phyloP scores from a whole-genome alignment of 2,329 filamentous ascomycete species.

The Coccinonectria pachysandricola region DNA sequence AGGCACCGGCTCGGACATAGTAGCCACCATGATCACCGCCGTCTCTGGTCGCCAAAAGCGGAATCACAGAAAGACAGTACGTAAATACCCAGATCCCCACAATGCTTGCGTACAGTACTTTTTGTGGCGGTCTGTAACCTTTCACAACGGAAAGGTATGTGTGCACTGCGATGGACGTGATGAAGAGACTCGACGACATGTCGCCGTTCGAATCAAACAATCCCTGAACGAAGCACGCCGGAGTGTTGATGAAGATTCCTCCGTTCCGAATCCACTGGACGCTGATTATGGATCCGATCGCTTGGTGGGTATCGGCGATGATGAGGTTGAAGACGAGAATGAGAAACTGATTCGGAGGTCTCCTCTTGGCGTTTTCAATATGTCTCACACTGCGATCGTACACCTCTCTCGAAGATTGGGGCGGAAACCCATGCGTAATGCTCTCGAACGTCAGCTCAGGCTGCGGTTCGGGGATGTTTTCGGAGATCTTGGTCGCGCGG shows the following conservation, averaged over 20 bases:
- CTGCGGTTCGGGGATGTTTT: slow-evolving; percentile 8
- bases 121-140: slow-evolving; percentile 40
- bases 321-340: slow-evolving; percentile 62
- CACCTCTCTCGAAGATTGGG: slow-evolving; percentile 4
- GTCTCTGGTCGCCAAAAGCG: slow-evolving; percentile 31
- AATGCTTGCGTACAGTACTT: slow-evolving; percentile 39
- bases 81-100: slow-evolving; percentile 45
- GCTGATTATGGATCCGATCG: slow-evolving; percentile 52
- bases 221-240: slow-evolving; percentile 52
- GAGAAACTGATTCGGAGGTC: slow-evolving; percentile 51
- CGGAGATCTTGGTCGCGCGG: slow-evolving; percentile 6
- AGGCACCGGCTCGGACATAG: slow-evolving; percentile 53
- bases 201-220: slow-evolving; percentile 59
- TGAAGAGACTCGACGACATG: slow-evolving; percentile 54
- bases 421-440: slow-evolving; percentile 4
- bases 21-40: slow-evolving; percentile 31
- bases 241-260: slow-evolving; percentile 40
- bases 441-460: slow-evolving; percentile 21
- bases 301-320: slow-evolving; percentile 56
- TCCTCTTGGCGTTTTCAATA: slow-evolving; percentile 3
- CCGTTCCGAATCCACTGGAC: slow-evolving; percentile 45
- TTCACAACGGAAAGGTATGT: slow-evolving; percentile 54
- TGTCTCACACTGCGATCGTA: slow-evolving; percentile 4
- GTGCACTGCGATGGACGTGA: slow-evolving; percentile 53
- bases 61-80: slow-evolving; percentile 44